These are phyloP conservation scores for Cercospora sp. DNA, from an alignment of 2,329 filamentous ascomycete genomes.

Conservation along the genomic window DNA sequence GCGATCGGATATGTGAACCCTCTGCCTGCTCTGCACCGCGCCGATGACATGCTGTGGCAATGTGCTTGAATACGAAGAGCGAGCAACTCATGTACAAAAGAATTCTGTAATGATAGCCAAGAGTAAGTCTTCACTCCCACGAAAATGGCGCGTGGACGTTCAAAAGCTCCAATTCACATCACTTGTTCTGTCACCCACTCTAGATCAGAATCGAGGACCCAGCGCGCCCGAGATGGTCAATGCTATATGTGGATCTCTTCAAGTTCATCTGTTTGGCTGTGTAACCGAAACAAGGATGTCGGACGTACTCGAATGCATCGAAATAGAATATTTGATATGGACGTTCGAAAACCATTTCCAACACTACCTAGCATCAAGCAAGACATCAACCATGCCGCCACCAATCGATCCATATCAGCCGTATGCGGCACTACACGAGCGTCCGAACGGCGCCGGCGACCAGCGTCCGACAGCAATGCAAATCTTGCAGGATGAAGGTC, in stretches of 20 bases:
- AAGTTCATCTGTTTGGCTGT: not conserved
- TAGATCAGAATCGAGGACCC: not conserved
- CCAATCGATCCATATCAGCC: not conserved
- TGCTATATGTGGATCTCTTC: not conserved
- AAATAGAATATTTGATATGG: not conserved
- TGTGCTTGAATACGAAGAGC: not conserved
- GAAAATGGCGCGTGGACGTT: not conserved
- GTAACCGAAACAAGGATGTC: not conserved
- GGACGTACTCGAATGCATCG: not conserved
- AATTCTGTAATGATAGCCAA: not conserved
- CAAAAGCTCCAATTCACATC: not conserved
- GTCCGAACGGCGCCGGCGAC: constrained; percentile 13
- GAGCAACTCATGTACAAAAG: not conserved
- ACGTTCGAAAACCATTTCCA: too few relatives aligned
- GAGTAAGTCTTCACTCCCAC: not conserved
- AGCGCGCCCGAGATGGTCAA: not conserved
- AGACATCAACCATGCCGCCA: not conserved
- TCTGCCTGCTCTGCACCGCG: not conserved
- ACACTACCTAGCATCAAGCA: not conserved
- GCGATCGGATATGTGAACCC: not conserved
- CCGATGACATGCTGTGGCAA: not conserved
- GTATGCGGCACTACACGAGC: constrained; percentile 4
- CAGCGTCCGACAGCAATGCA: constrained; percentile 12
- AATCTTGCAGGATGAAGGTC: constrained; percentile 15
- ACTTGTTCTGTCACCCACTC: not conserved